Base-by-base conservation (phyloP, 164 flowering plant genomes). In the Platanus orientalis region DNA sequence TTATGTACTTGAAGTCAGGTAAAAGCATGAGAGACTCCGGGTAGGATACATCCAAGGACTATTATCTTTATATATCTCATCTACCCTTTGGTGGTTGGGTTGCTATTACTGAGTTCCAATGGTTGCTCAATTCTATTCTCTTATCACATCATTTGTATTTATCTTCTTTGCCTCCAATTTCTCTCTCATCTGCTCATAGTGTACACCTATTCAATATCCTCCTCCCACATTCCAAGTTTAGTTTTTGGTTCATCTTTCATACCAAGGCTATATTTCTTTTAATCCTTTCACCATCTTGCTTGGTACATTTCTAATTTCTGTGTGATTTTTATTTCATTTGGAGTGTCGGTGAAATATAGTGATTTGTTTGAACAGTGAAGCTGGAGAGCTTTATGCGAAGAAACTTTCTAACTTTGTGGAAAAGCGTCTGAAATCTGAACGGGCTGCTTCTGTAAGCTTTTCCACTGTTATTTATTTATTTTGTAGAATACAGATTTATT, bases 371-470 rank as follows among this genome's bases (percentile, higher is more conserved):
- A 54, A 65, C 87, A 94, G 97, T 81, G 96, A 87, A 75, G 61
- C 83, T 66, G 99, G 99, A 54, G 89, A 86, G 73, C 68, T 95
- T 53, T 95, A 95, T 75, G 69, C 90, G 29, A 95, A 85, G 84
- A 95, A 87, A 73, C 97, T 95, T 59, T 77, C 92, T 5, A 89
- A 88, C 79, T 95, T 95, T 72, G 89, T 95, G 50, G 97, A 89
- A 60, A 92, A 88, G 78, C 79, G 99, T 65, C 78, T 95, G 69
- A 88, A 92, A 77, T 69, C 82, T 73, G 99, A 95, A 71, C 78
- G 84, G 60, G 93, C 99, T 73, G 99, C 97, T 65, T 91, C 97
- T 58, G 99, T 95, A 78, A 91, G 95, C 39, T 71, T 62, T 57
- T 36, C 42, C 9, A 36, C 42, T 36, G 12, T 36, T 36, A 36